Percentiles rank a stretch among this genome's conserved stretches.
These are phyloP conservation scores for Trichoderma koningii DNA, from an alignment of 2,329 filamentous ascomycete genomes.

Conservation along the genomic window DNA sequence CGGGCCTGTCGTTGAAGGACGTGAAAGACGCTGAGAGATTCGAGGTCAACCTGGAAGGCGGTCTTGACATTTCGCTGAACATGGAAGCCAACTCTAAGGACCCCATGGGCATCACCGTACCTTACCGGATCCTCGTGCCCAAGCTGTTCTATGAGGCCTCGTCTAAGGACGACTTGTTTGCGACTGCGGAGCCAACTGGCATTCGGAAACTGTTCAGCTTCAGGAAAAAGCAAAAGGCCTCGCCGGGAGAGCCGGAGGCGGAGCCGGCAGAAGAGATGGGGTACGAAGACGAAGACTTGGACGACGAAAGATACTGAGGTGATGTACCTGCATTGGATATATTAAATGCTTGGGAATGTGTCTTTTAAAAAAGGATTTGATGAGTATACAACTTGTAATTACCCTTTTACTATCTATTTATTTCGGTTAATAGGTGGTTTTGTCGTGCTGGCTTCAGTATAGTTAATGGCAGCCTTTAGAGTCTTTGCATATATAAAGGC, in stretches of 20 bases:
- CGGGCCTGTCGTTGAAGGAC: constrained; percentile 65
- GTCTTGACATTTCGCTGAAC: constrained; percentile 84
- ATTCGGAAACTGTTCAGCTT: constrained; percentile 52
- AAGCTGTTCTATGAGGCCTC: constrained; percentile 65
- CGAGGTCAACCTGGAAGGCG: constrained; percentile 76
- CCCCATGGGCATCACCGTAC: constrained; percentile 82
- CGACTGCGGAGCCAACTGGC: constrained; percentile 38
- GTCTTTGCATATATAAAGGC: constrained; percentile 1
- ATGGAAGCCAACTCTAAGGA: constrained; percentile 85
- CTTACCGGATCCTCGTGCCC: constrained; percentile 85
- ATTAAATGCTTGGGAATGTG: background rate
- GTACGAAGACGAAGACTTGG: constrained; percentile 32
- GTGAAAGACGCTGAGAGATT: constrained; percentile 55
- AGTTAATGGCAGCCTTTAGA: background rate
- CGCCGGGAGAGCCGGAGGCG: constrained; percentile 16
- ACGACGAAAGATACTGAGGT: constrained; percentile 29
- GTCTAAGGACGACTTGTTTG: constrained; percentile 43
- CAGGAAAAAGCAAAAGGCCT: constrained; percentile 40
- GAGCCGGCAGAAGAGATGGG: constrained; percentile 34
- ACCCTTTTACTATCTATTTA: background rate
- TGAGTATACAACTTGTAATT: background rate
- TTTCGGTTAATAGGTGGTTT: too few relatives aligned
- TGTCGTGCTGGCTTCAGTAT: background rate
- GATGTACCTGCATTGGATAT: background rate
- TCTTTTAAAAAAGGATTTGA: background rate